Evolutionary conservation across 495 filamentous ascomycete genomes (phyloP).

Genomic region (Talaromyces adpressus): DNA sequence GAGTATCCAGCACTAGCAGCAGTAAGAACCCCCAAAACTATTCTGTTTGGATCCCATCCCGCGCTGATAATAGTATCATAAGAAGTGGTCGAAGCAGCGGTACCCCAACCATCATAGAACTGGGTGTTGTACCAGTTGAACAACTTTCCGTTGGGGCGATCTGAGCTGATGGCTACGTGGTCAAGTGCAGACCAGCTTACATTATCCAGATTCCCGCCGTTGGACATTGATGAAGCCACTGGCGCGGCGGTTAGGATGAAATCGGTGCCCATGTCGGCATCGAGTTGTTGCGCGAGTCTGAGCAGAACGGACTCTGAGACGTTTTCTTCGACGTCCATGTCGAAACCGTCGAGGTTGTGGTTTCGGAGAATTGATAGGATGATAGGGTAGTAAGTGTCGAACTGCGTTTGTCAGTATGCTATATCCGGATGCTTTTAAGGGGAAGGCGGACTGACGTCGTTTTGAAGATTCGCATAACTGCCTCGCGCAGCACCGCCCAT

Average conservation of each 20-base stretch:
- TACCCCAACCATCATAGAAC: conserved; percentile 64
- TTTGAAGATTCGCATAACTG: conserved; percentile 57
- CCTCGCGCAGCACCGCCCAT: conserved; percentile 73
- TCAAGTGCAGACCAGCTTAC: conserved; percentile 6
- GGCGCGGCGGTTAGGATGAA: conserved; percentile 64
- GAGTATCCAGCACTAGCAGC: conserved; percentile 44
- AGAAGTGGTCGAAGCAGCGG: conserved; percentile 30
- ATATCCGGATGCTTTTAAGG: not conserved
- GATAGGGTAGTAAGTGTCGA: conserved; percentile 51
- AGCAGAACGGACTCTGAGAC: conserved; percentile 51
- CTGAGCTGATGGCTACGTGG: not conserved
- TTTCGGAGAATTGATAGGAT: conserved; percentile 42
- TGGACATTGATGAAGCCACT: conserved; percentile 38
- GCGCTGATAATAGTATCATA: conserved; percentile 45
- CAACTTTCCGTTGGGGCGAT: conserved; percentile 7
- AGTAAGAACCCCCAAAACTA: conserved; percentile 57
- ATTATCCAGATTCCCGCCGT: conserved; percentile 8
- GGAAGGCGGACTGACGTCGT: conserved; percentile 15
- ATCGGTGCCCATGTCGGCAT: conserved; percentile 51
- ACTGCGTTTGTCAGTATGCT: conserved; percentile 19
- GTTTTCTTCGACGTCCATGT: conserved; percentile 62
- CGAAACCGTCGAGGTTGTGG: conserved; percentile 50
- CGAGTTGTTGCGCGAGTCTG: conserved; percentile 51
- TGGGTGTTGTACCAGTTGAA: conserved; percentile 65
- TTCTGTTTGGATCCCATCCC: conserved; percentile 46